Evolutionary conservation across 257 asterid genomes (phyloP).

Genomic region (Rubia yunnanensis): DNA sequence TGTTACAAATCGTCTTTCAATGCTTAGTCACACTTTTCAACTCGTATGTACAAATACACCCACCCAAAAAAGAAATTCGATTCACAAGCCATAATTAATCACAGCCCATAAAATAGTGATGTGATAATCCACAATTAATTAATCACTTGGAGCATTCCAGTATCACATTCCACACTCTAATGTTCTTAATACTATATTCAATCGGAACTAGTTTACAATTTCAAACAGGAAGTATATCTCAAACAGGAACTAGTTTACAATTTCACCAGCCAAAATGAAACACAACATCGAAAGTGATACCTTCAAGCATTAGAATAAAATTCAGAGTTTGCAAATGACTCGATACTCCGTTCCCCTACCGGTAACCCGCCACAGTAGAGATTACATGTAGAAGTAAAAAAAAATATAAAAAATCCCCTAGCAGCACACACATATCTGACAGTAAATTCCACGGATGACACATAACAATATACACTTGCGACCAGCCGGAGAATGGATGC

Average conservation of each 20-base stretch:
- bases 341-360: conserved; percentile 12
- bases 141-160: not conserved
- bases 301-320: conserved; percentile 17
- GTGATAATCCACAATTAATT: no score
- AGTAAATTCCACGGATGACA: conserved; percentile 29
- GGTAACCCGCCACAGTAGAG: conserved; percentile 20
- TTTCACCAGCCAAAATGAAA: conserved; percentile 14
- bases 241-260: conserved; percentile 22
- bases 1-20: no score
- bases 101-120: no score
- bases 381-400: conserved; percentile 25
- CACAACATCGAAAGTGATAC: conserved; percentile 17
- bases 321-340: conserved; percentile 10
- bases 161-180: conserved; percentile 21
- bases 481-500: conserved; percentile 18
- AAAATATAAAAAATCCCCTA: conserved; percentile 15
- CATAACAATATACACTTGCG: conserved; percentile 45
- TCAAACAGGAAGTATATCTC: conserved; percentile 25
- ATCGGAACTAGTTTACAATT: conserved; percentile 18
- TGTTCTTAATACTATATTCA: conserved; percentile 17
- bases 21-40: no score
- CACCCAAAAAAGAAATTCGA: no score
- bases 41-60: no score
- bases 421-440: conserved; percentile 30
- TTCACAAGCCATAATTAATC: no score